A percentile compares a stretch with the other conserved stretches of the same genome.
phyloP scores from a whole-genome alignment of 208 protist species.

The Trypanosoma rangeli region DNA sequence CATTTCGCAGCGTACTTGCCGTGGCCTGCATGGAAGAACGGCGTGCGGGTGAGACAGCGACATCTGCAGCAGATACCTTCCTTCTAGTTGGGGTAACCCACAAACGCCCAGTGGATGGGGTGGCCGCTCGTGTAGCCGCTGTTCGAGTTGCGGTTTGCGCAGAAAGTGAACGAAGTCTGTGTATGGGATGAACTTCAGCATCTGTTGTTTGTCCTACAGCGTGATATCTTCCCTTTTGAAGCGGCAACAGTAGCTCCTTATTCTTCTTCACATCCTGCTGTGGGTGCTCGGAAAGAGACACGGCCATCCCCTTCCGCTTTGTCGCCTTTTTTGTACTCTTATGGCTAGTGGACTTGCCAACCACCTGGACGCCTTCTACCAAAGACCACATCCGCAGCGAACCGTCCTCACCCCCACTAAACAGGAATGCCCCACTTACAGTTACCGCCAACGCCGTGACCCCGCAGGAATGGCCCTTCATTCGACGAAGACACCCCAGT shows the following conservation, averaged over 20 bases:
- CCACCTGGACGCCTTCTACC: slow-evolving; percentile 40
- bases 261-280: neutral
- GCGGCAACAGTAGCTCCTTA: neutral
- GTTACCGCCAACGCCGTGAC: slow-evolving; percentile 50
- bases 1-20: no score
- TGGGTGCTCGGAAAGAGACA: neutral
- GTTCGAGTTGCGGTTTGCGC: neutral
- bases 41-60: no score
- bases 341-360: slow-evolving; percentile 1
- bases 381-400: slow-evolving; percentile 66
- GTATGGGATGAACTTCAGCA: neutral
- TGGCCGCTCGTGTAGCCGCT: neutral
- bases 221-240: neutral
- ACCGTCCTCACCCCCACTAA: slow-evolving; percentile 74
- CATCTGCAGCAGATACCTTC: no score
- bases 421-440: slow-evolving; percentile 45
- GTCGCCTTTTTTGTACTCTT: slow-evolving; percentile 6
- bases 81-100: no score
- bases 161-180: neutral
- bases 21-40: no score
- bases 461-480: slow-evolving; percentile 39
- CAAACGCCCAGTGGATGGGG: no score
- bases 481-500: slow-evolving; percentile 46
- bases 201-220: neutral
- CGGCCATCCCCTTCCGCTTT: neutral